Conservation (phyloP, 441 rosid species). For the Pelargonium myrrhifolium region DNA sequence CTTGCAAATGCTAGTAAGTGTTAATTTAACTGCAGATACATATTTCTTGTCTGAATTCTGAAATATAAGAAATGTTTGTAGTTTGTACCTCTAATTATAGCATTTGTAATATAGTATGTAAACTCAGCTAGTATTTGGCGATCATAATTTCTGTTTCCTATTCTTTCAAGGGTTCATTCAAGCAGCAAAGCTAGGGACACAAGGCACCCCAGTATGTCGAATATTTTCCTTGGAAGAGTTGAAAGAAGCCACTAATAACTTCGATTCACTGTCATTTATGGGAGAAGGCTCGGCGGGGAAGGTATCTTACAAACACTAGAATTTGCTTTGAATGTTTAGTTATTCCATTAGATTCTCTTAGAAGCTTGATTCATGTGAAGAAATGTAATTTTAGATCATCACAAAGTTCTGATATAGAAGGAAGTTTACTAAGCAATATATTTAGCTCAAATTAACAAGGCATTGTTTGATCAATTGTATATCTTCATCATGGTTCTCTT, state of each 20-base stretch:
- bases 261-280: conserved; percentile 53
- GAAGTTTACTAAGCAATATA: too few species aligned
- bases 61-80: too few species aligned
- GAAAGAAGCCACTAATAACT: conserved; percentile 69
- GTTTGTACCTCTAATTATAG: too few species aligned
- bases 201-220: conserved; percentile 45
- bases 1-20: conserved; percentile 90
- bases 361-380: too few species aligned
- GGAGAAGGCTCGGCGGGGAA: conserved; percentile 76
- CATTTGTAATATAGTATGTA: neutral
- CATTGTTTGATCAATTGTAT: neutral
- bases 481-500: neutral
- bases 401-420: too few species aligned
- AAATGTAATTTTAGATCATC: too few species aligned
- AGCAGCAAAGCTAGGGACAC: conserved; percentile 60
- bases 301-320: conserved; percentile 33
- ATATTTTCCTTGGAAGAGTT: conserved; percentile 67
- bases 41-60: too few species aligned
- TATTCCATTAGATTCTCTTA: too few species aligned
- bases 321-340: neutral
- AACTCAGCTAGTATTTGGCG: neutral
- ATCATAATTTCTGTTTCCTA: conserved; percentile 9
- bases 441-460: too few species aligned
- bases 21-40: neutral
- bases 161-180: conserved; percentile 63